These are phyloP conservation scores for Russula dissimulans DNA, from an alignment of 768 basidiomycete species.

Conservation along the genomic window DNA sequence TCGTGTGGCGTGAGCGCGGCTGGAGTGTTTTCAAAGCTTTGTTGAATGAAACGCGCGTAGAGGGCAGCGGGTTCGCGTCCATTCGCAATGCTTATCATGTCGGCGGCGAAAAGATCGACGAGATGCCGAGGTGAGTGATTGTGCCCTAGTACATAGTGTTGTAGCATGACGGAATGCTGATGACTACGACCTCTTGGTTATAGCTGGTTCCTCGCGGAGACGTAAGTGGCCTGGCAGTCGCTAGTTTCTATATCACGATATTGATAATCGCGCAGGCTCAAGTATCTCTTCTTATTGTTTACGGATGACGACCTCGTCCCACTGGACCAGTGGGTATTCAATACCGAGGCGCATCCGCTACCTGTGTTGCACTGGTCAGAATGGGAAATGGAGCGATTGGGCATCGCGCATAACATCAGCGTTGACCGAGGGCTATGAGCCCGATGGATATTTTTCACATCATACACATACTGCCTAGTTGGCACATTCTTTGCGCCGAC, in stretches of 20 bases:
- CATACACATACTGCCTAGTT: too few species aligned
- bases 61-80: slow-evolving; percentile 49
- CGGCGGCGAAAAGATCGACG: slow-evolving; percentile 33
- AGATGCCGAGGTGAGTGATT: slow-evolving; percentile 64
- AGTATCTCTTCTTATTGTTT: slow-evolving; percentile 67
- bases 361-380: slow-evolving; percentile 59
- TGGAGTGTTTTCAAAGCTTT: slow-evolving; percentile 66
- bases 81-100: slow-evolving; percentile 38
- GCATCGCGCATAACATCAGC: slow-evolving; percentile 21
- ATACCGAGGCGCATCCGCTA: slow-evolving; percentile 64
- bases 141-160: background rate
- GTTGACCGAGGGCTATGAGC: background rate
- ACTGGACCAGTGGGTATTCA: slow-evolving; percentile 38
- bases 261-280: slow-evolving; percentile 35
- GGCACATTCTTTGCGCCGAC: too few species aligned
- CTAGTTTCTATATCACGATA: background rate
- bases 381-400: slow-evolving; percentile 39
- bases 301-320: slow-evolving; percentile 49
- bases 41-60: slow-evolving; percentile 47
- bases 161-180: background rate
- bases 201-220: slow-evolving; percentile 50
- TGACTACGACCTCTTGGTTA: background rate
- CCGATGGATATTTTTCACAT: too few species aligned
- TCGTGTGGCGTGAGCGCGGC: slow-evolving; percentile 59
- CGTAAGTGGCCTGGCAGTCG: slow-evolving; percentile 26